A percentile compares a stretch with the other conserved stretches of the same genome.
Evolutionary conservation across 1,284 basidiomycete species (phyloP).

Genomic region (Malassezia japonica): DNA sequence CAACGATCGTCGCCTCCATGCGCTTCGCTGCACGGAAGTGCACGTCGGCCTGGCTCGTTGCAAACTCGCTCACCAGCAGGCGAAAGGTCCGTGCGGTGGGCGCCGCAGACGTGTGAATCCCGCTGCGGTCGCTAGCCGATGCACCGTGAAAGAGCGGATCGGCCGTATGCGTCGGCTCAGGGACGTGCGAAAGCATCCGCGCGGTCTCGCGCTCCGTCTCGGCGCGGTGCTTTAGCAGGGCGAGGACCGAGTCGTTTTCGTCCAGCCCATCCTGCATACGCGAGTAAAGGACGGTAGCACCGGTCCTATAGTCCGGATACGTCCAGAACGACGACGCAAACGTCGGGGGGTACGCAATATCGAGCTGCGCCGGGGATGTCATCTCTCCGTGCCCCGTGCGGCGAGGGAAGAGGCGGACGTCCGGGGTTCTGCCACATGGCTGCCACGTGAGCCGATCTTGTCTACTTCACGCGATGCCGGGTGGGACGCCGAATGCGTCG

Average conservation of each 20-base stretch:
- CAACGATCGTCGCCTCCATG: conserved; percentile 30
- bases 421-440: neutral
- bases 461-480: conserved; percentile 8
- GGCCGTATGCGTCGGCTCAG: conserved; percentile 18
- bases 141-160: conserved; percentile 27
- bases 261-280: conserved; percentile 41
- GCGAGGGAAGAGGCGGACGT: neutral
- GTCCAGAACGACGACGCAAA: conserved; percentile 44
- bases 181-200: conserved; percentile 27
- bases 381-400: conserved; percentile 16
- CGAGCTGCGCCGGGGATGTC: conserved; percentile 33
- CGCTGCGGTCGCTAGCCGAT: neutral
- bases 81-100: conserved; percentile 26
- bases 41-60: conserved; percentile 24
- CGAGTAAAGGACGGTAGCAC: conserved; percentile 30
- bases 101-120: conserved; percentile 19
- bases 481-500: conserved; percentile 63
- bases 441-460: conserved; percentile 11
- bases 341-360: conserved; percentile 32
- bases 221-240: conserved; percentile 34
- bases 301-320: conserved; percentile 35
- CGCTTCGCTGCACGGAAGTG: conserved; percentile 29
- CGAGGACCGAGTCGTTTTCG: conserved; percentile 36
- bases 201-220: conserved; percentile 28
- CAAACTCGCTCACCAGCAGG: conserved; percentile 27